Evolutionary conservation across 2,329 filamentous ascomycete species (phyloP), one percentile per base, ranked within the genome.

Genomic region (Exophiala dermatitidis): DNA sequence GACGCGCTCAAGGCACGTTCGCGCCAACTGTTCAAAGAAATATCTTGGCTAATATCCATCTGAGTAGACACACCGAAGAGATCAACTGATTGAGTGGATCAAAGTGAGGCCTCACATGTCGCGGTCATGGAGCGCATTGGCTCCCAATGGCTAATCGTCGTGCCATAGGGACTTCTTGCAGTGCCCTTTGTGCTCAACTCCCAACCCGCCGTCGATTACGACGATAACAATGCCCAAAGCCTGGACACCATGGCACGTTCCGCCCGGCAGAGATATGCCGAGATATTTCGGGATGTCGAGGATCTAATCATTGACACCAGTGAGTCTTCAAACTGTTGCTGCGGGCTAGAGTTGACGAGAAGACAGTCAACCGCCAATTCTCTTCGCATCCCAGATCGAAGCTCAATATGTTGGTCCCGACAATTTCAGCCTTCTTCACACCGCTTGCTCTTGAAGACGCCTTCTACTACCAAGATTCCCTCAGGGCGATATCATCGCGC

Each of bases 181-280:
- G 91, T 97, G 0, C 93, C 93, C 0, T 98, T 98, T 67, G 91
- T 98, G 37, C 81, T 98, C 50, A 90, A 95, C 69, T 96, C 91
- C 1, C 90, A 97, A 67, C 93, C 93, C 2, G 94, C 89, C 1
- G 89, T 89, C 19, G 82, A 90, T 40, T 90, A 91, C 64, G 85
- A 90, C 60, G 81, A 81, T 56, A 44, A 51, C 30, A 48, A 59
- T 29, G 54, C 46, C 5, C 54, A 55, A 40, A 59, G 52, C 34
- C 79, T 91, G 47, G 74, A 79, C 42, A 79, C 84, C 53, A 90
- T 91, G 76, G 87, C 88, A 3, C 80, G 82, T 53, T 85, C 88
- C 65, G 88, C 91, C 29, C 89, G 93, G 66, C 79, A 86, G 52
- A 83, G 93, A 58, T 98, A 97, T 72, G 87, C 88, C 45, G 91